Evolutionary conservation across 169 alveolate genomes (phyloP).

Genomic region (Plasmodium vinckei): DNA sequence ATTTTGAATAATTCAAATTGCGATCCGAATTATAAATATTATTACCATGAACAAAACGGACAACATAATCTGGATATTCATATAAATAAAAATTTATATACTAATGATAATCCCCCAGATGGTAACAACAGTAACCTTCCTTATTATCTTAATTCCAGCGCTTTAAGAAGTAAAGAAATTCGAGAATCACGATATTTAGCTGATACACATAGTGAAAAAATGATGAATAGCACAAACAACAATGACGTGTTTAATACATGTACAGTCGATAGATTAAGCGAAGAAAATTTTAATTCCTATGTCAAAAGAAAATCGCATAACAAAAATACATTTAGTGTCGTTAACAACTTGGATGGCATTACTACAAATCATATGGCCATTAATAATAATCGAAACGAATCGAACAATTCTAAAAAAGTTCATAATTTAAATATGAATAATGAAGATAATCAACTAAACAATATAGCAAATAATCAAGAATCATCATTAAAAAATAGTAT

Average conservation of each 20-base stretch:
- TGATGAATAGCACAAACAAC: slow-evolving; percentile 22
- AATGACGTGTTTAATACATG: slow-evolving; percentile 29
- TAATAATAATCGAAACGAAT: not conserved
- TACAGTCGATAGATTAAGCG: slow-evolving; percentile 28
- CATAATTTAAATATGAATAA: slow-evolving; percentile 2
- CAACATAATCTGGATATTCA: not conserved
- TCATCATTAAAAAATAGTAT: slow-evolving; percentile 8
- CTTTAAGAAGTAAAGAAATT: not conserved
- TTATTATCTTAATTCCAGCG: slow-evolving; percentile 5
- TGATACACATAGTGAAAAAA: slow-evolving; percentile 63
- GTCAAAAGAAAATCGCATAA: slow-evolving; percentile 10
- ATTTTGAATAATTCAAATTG: slow-evolving; percentile 1
- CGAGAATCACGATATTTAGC: slow-evolving; percentile 16
- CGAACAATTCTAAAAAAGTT: slow-evolving; percentile 14
- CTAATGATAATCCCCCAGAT: slow-evolving; percentile 3
- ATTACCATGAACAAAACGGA: not conserved
- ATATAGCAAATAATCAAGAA: not conserved
- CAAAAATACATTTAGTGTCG: not conserved
- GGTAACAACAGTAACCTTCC: not conserved
- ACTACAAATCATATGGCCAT: not conserved
- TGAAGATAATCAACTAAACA: slow-evolving; percentile 4
- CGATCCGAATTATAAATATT: slow-evolving; percentile 5
- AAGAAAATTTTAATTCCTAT: slow-evolving; percentile 48
- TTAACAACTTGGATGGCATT: not conserved
- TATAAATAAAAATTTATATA: not conserved